Evolutionary conservation across 2,329 filamentous ascomycete species (phyloP).

Genomic region (Cadophora malorum): DNA sequence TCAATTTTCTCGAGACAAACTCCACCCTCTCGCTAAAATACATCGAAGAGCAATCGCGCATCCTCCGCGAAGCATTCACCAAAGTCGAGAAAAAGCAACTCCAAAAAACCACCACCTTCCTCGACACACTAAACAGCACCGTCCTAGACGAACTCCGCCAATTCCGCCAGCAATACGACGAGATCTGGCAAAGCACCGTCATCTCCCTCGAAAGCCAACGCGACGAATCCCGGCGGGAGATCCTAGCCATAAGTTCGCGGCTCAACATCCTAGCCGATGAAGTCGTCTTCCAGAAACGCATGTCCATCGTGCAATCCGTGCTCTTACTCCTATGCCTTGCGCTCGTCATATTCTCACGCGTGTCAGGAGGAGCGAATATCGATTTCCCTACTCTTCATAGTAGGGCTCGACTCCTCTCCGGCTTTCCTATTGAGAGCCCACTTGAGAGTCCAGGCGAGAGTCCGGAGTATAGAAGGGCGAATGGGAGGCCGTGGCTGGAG

Average conservation of each 20-base stretch:
- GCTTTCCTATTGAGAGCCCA: slow-evolving; percentile 34
- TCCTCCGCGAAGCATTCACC: slow-evolving; percentile 84
- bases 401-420: slow-evolving; percentile 30
- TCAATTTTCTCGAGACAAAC: slow-evolving; percentile 90
- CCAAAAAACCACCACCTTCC: slow-evolving; percentile 79
- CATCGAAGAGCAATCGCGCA: slow-evolving; percentile 93
- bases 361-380: slow-evolving; percentile 48
- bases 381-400: slow-evolving; percentile 38
- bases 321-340: slow-evolving; percentile 86
- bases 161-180: slow-evolving; percentile 87
- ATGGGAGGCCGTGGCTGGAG: slow-evolving; percentile 30
- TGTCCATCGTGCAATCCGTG: slow-evolving; percentile 90
- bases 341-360: slow-evolving; percentile 80
- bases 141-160: slow-evolving; percentile 81
- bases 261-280: slow-evolving; percentile 94
- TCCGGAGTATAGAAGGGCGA: slow-evolving; percentile 31
- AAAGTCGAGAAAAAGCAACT: slow-evolving; percentile 89
- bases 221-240: slow-evolving; percentile 82
- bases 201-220: slow-evolving; percentile 89
- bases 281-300: slow-evolving; percentile 83
- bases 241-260: slow-evolving; percentile 79
- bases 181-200: slow-evolving; percentile 95
- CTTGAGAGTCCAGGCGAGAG: slow-evolving; percentile 39
- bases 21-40: slow-evolving; percentile 93
- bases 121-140: slow-evolving; percentile 85